Evolutionary conservation across 192 early-diverging fungal genomes (phyloP).

Genomic region (Rhizoclosmatium sp.): DNA sequence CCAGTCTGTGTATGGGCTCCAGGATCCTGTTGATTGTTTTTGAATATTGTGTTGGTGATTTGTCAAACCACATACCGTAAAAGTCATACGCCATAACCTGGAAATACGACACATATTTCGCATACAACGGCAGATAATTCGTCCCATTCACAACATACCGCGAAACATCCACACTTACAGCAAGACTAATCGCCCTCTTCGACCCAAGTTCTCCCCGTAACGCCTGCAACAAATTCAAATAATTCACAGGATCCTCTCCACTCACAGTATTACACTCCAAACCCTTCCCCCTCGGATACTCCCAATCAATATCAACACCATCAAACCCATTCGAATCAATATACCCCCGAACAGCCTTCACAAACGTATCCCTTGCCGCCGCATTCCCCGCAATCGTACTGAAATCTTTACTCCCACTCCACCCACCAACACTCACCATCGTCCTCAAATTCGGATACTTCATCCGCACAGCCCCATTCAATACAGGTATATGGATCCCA

Average conservation of each 20-base stretch:
- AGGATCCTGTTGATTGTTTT: constrained; percentile 6
- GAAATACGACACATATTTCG: constrained; percentile 18
- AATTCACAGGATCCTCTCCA: constrained; percentile 23
- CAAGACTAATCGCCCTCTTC: constrained; percentile 23
- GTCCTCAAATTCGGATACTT: constrained; percentile 30
- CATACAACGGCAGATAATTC: constrained; percentile 18
- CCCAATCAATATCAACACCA: constrained; percentile 33
- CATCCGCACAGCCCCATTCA: neutral
- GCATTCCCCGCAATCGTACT: constrained; percentile 23
- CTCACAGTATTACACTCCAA: constrained; percentile 18
- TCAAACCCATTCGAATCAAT: constrained; percentile 21
- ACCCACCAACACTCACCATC: constrained; percentile 20
- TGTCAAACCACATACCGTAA: no score
- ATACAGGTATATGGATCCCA: neutral
- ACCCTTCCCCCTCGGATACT: constrained; percentile 26
- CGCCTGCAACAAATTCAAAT: constrained; percentile 3
- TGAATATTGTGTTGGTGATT: neutral
- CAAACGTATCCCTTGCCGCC: constrained; percentile 17
- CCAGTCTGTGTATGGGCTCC: constrained; percentile 28
- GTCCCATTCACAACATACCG: constrained; percentile 11
- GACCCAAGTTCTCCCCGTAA: constrained; percentile 29
- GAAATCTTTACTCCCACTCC: constrained; percentile 15
- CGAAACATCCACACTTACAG: constrained; percentile 15
- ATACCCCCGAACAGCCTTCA: constrained; percentile 15
- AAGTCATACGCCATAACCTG: constrained; percentile 25